A percentile compares a stretch with the other conserved stretches of the same genome.
Conservation (phyloP, 352 stramenopile genomes). For the Phytopythium chamaehyphon region DNA sequence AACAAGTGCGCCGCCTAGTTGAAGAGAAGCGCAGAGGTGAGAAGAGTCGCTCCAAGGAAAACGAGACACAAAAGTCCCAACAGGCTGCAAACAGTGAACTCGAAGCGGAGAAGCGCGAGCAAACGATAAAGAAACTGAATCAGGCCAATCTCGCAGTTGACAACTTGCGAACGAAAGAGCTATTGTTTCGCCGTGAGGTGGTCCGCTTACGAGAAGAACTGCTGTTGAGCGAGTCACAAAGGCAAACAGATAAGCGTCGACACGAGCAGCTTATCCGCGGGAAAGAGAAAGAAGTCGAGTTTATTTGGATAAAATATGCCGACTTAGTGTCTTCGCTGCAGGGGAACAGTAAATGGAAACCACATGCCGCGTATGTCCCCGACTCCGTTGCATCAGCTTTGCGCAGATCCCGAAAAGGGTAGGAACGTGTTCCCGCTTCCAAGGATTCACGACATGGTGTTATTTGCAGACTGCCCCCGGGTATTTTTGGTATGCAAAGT, state of each 20-base stretch:
- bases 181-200: slow-evolving; percentile 41
- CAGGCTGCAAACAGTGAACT: slow-evolving; percentile 19
- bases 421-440: too few relatives aligned
- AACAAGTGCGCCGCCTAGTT: slow-evolving; percentile 24
- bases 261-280: slow-evolving; percentile 43
- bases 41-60: slow-evolving; percentile 13
- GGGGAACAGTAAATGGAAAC: slow-evolving; percentile 1
- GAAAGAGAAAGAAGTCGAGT: slow-evolving; percentile 62
- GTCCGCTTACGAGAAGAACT: slow-evolving; percentile 56
- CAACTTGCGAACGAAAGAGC: slow-evolving; percentile 43
- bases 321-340: slow-evolving; percentile 22
- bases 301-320: slow-evolving; percentile 71
- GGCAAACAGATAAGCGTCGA: slow-evolving; percentile 44
- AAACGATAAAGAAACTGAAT: slow-evolving; percentile 12
- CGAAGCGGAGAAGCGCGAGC: slow-evolving; percentile 33
- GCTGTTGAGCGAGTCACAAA: slow-evolving; percentile 52
- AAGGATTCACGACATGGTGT: background rate
- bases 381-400: too few relatives aligned
- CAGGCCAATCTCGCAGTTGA: slow-evolving; percentile 17
- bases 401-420: too few relatives aligned
- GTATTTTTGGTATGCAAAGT: background rate
- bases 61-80: slow-evolving; percentile 14
- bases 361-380: background rate
- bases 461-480: slow-evolving; percentile 5
- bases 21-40: slow-evolving; percentile 14